Conservation (phyloP, 169 alveolate genomes). For the Plasmodium inui region DNA sequence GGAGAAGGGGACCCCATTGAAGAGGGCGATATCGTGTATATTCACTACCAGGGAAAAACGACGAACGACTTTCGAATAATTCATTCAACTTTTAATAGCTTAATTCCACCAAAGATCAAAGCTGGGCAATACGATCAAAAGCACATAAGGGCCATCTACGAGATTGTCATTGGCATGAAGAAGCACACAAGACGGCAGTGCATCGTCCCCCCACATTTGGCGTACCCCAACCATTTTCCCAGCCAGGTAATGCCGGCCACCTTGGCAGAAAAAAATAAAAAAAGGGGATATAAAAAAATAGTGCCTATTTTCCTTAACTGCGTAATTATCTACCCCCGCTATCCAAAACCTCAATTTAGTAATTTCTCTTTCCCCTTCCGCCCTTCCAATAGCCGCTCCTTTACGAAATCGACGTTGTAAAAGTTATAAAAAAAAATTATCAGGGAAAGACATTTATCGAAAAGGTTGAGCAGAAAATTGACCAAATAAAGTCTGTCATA, state of each 20-base stretch:
- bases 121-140: constrained; percentile 66
- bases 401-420: constrained; percentile 68
- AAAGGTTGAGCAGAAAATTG: constrained; percentile 3
- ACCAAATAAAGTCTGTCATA: constrained; percentile 9
- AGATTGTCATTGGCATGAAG: constrained; percentile 71
- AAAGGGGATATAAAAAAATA: not conserved
- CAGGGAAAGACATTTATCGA: constrained; percentile 14
- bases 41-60: constrained; percentile 75
- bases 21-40: constrained; percentile 69
- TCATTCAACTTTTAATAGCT: constrained; percentile 58
- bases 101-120: constrained; percentile 55
- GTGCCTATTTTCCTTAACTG: not conserved
- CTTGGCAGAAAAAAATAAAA: constrained; percentile 9
- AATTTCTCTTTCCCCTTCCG: constrained; percentile 5
- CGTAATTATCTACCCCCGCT: not conserved
- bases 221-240: constrained; percentile 63
- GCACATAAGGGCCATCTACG: constrained; percentile 70
- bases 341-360: not conserved
- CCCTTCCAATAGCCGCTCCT: constrained; percentile 40
- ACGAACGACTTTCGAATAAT: constrained; percentile 74
- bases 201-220: constrained; percentile 63
- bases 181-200: constrained; percentile 71
- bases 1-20: constrained; percentile 69
- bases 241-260: constrained; percentile 20
- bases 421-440: constrained; percentile 25